Percentiles rank a stretch among this genome's conserved stretches.
Conservation (phyloP, 106 monocot genomes). For the Dactylorhiza incarnata region DNA sequence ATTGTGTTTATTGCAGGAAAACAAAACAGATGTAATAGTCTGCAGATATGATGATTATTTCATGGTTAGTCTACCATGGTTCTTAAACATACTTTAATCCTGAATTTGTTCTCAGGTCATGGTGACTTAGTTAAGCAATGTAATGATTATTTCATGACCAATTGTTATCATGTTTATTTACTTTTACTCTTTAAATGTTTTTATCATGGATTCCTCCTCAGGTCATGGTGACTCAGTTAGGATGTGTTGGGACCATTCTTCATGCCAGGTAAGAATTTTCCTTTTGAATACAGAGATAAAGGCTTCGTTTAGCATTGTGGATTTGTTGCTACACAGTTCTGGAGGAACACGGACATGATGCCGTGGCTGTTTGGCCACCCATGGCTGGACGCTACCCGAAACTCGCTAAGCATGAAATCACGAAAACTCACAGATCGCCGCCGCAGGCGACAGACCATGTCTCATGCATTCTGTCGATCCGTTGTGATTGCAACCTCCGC, state of each 20-base stretch:
- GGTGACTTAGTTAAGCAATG: slow-evolving; percentile 65
- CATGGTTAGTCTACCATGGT: slow-evolving; percentile 39
- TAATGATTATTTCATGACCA: slow-evolving; percentile 61
- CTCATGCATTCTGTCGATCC: too few relatives aligned
- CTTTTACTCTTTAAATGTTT: background rate
- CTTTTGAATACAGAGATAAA: background rate
- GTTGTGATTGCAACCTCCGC: too few relatives aligned
- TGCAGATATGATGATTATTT: slow-evolving; percentile 70
- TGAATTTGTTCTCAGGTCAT: slow-evolving; percentile 16
- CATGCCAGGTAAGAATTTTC: slow-evolving; percentile 54
- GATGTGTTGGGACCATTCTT: slow-evolving; percentile 80
- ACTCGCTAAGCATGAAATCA: too few relatives aligned
- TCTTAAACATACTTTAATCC: too few relatives aligned
- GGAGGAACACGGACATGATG: too few relatives aligned
- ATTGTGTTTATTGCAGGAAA: slow-evolving; percentile 44
- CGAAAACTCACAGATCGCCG: too few relatives aligned
- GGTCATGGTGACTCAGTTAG: slow-evolving; percentile 90
- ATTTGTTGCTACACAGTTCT: too few relatives aligned
- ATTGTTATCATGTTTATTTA: background rate
- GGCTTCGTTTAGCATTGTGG: too few relatives aligned
- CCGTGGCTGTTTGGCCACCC: too few relatives aligned
- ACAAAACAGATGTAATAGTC: slow-evolving; percentile 68
- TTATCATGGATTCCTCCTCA: slow-evolving; percentile 13
- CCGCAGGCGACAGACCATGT: too few relatives aligned
- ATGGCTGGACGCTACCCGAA: too few relatives aligned